Percentiles rank a stretch among this genome's conserved stretches.
phyloP scores from a whole-genome alignment of 148 eudicot genomes.

The Rhododendron mucronatum region DNA sequence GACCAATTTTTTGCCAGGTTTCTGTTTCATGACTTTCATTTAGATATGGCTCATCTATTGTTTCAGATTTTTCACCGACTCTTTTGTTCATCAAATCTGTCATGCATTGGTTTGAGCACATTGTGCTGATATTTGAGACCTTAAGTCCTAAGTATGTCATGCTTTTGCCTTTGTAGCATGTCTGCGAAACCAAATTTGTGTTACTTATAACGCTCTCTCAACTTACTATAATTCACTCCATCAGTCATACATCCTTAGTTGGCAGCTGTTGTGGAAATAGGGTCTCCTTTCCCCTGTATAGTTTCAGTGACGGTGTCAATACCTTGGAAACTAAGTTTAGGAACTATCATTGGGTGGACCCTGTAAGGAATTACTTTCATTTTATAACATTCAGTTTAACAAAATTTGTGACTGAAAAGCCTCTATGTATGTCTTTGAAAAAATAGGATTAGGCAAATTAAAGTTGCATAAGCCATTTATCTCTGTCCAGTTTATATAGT shows the following conservation, averaged over 20 bases:
- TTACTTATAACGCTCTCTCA: background rate
- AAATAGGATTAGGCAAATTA: background rate
- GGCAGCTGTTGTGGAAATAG: background rate
- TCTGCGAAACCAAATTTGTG: background rate
- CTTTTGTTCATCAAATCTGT: background rate
- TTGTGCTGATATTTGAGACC: background rate
- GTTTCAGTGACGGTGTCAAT: background rate
- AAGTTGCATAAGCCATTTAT: background rate
- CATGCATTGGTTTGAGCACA: background rate
- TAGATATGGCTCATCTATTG: background rate
- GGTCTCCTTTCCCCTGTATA: background rate
- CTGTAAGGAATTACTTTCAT: background rate
- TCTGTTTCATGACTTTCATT: background rate
- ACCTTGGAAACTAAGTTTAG: background rate
- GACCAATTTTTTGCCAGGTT: background rate
- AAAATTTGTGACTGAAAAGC: background rate
- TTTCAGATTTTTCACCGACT: background rate
- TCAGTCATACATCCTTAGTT: background rate
- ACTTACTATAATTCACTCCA: background rate
- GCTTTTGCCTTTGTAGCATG: background rate
- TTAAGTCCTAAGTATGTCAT: background rate
- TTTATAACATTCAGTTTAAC: background rate
- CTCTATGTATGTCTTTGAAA: background rate
- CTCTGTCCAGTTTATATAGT: background rate
- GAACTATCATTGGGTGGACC: background rate